phyloP scores from a whole-genome alignment of 1,284 basidiomycete genomes.

The Sutorius eximius region DNA sequence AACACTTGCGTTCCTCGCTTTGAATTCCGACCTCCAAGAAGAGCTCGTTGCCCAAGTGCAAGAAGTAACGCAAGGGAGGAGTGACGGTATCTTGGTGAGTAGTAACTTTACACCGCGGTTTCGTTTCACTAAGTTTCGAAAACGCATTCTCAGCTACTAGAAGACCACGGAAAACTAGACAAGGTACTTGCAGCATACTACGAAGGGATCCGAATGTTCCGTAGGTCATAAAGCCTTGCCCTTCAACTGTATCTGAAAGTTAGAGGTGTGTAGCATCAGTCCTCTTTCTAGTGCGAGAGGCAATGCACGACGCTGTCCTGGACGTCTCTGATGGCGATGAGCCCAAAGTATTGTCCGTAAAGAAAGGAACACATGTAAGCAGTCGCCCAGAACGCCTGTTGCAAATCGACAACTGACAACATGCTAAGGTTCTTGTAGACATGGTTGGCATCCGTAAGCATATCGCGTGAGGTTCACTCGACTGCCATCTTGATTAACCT shows the following conservation, averaged over 20 bases:
- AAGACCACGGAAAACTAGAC: constrained; percentile 45
- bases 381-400: too few species aligned
- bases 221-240: constrained; percentile 34
- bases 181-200: constrained; percentile 48
- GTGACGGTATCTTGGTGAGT: constrained; percentile 42
- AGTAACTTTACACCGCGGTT: not conserved
- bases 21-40: constrained; percentile 47
- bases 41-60: constrained; percentile 47
- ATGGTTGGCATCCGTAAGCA: constrained; percentile 53
- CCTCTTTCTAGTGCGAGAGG: constrained; percentile 22
- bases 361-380: constrained; percentile 33
- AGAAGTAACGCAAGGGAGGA: constrained; percentile 39
- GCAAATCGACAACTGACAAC: constrained; percentile 1
- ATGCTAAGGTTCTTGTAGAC: constrained; percentile 42
- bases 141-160: constrained; percentile 36
- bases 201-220: constrained; percentile 47
- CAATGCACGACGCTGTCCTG: constrained; percentile 20
- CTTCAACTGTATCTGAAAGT: constrained; percentile 1
- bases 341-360: constrained; percentile 23
- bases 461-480: not conserved
- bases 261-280: constrained; percentile 18
- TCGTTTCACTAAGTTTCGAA: not conserved
- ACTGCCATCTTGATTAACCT: not conserved
- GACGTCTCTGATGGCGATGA: constrained; percentile 18
- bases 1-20: constrained; percentile 46